These are phyloP conservation scores for Wickerhamiella qilinensis DNA, from an alignment of 805 yeast species.

Conservation along the genomic window DNA sequence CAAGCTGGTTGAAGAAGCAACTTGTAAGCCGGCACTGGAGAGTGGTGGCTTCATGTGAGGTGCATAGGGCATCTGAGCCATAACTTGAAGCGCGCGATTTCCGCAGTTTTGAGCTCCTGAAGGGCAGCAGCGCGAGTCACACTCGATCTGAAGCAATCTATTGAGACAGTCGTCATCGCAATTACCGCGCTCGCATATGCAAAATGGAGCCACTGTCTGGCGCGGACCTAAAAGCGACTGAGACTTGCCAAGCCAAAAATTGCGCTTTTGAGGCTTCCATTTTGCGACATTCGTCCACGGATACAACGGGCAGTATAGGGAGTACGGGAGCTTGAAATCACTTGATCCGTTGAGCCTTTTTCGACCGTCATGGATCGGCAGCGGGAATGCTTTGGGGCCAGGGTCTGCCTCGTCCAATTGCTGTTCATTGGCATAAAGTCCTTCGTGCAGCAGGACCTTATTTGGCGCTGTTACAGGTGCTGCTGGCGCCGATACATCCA, in stretches of 20 bases:
- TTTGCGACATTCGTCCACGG: constrained; percentile 12
- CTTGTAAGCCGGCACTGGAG: neutral
- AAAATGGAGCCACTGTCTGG: neutral
- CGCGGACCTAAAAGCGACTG: neutral
- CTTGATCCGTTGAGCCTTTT: neutral
- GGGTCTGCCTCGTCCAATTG: neutral
- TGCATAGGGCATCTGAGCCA: constrained; percentile 9
- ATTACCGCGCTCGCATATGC: neutral
- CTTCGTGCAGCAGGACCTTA: neutral
- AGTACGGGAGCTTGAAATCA: constrained; percentile 22
- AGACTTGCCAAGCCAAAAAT: constrained; percentile 4
- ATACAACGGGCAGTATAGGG: constrained; percentile 22
- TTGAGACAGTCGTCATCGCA: constrained; percentile 26
- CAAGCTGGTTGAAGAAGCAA: neutral
- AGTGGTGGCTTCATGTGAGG: neutral
- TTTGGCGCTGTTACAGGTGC: neutral
- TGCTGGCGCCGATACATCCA: neutral
- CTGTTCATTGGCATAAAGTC: neutral
- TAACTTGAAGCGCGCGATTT: constrained; percentile 23
- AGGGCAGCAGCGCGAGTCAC: constrained; percentile 21
- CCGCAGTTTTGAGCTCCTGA: constrained; percentile 23
- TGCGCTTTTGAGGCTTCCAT: constrained; percentile 20
- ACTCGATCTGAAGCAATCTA: constrained; percentile 22
- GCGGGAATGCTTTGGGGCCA: neutral
- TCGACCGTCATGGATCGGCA: neutral